Evolutionary conservation across 73 alveolate genomes (phyloP).

Genomic region (Halteria grandinella): DNA sequence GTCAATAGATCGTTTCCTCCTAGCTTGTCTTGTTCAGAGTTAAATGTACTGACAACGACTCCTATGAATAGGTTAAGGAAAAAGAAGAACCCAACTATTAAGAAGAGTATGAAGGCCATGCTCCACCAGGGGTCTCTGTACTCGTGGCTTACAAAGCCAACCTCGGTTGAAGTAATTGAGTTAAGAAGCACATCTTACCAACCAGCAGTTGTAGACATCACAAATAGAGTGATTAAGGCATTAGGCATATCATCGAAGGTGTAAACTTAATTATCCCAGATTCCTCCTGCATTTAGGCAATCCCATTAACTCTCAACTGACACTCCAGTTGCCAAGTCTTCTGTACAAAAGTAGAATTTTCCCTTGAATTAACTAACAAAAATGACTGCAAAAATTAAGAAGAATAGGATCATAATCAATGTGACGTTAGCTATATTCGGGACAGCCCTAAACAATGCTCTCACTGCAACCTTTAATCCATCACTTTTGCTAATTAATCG

Average conservation of each 20-base stretch:
- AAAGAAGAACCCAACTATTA: constrained; percentile 66
- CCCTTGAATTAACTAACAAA: constrained; percentile 57
- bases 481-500: constrained; percentile 60
- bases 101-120: constrained; percentile 51
- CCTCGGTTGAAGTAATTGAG: constrained; percentile 54
- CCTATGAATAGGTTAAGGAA: constrained; percentile 71
- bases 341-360: constrained; percentile 33
- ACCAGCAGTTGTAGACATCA: constrained; percentile 67
- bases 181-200: constrained; percentile 62
- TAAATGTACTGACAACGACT: constrained; percentile 67
- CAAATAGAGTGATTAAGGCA: constrained; percentile 59
- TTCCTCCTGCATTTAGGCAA: constrained; percentile 66
- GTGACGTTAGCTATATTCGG: too few species aligned
- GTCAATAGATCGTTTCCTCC: constrained; percentile 59
- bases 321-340: too few species aligned
- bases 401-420: too few species aligned
- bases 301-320: constrained; percentile 3
- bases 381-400: constrained; percentile 14
- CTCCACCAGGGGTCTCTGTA: constrained; percentile 52
- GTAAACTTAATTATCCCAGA: constrained; percentile 52
- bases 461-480: constrained; percentile 67
- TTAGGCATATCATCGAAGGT: constrained; percentile 62
- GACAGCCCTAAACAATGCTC: too few species aligned
- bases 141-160: constrained; percentile 47
- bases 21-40: constrained; percentile 58